A percentile compares a stretch with the other conserved stretches of the same genome.
Evolutionary conservation across 1,284 basidiomycete species (phyloP).

Genomic region (Melampsora americana): DNA sequence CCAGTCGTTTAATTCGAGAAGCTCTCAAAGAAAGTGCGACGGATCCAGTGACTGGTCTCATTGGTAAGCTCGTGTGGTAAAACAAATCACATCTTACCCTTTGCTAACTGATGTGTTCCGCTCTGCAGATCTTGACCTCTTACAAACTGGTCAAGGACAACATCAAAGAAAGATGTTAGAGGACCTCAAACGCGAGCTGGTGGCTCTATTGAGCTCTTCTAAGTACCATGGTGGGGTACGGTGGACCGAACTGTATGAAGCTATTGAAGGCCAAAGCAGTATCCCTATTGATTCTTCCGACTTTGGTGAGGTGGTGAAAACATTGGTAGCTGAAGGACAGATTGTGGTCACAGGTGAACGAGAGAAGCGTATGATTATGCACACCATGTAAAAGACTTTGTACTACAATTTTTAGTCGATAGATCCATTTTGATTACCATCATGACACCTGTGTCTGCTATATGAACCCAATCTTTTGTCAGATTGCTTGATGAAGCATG

Average conservation of each 20-base stretch:
- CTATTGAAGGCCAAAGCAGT: constrained; percentile 73
- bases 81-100: background rate
- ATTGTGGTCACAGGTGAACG: constrained; percentile 80
- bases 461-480: too few species aligned
- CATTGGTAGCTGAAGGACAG: constrained; percentile 74
- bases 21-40: constrained; percentile 74
- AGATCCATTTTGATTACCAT: too few species aligned
- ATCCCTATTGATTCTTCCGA: constrained; percentile 71
- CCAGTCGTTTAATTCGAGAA: constrained; percentile 85
- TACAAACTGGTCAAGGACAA: constrained; percentile 86
- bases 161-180: constrained; percentile 76
- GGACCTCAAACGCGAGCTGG: constrained; percentile 75
- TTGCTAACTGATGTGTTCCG: constrained; percentile 55
- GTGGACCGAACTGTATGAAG: constrained; percentile 73
- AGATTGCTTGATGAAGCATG: too few species aligned
- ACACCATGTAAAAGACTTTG: background rate
- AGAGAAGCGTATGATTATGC: constrained; percentile 69
- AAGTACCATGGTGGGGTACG: constrained; percentile 66
- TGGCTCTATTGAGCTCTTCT: constrained; percentile 62
- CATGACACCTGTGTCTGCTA: too few species aligned
- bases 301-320: constrained; percentile 75
- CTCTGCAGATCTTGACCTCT: constrained; percentile 83
- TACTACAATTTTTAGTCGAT: too few species aligned
- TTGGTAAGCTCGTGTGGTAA: constrained; percentile 38
- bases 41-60: constrained; percentile 60